A percentile compares a stretch with the other conserved stretches of the same genome.
phyloP scores from a whole-genome alignment of 352 stramenopile species.

The Elongisporangium anandrum region DNA sequence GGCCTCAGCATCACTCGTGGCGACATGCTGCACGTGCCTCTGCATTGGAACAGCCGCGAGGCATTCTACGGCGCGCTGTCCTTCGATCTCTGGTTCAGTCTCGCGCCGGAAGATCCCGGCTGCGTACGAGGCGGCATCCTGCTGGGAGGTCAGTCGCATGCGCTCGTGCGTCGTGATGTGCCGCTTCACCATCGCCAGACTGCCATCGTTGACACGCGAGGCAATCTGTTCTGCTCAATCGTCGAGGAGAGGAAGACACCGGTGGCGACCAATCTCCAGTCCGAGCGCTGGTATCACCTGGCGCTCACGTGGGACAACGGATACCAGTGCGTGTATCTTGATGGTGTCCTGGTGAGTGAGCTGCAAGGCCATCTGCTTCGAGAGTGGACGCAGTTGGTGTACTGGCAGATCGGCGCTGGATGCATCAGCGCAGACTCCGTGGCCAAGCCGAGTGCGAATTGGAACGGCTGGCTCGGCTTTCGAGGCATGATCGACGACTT shows the following conservation, averaged over 20 bases:
- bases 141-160: conserved; percentile 47
- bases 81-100: background rate
- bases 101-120: too few relatives aligned
- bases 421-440: conserved; percentile 49
- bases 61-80: background rate
- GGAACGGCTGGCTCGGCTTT: conserved; percentile 67
- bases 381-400: conserved; percentile 35
- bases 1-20: background rate
- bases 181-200: conserved; percentile 38
- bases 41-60: background rate
- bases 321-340: conserved; percentile 44
- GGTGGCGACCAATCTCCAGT: conserved; percentile 42
- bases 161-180: conserved; percentile 18
- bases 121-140: conserved; percentile 33
- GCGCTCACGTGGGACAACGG: conserved; percentile 40
- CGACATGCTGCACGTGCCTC: background rate
- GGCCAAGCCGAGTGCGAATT: conserved; percentile 50
- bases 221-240: conserved; percentile 60
- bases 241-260: conserved; percentile 38
- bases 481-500: conserved; percentile 59
- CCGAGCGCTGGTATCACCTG: conserved; percentile 67
- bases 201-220: conserved; percentile 50
- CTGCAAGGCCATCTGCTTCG: conserved; percentile 27
- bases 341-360: conserved; percentile 45
- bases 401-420: conserved; percentile 56